phyloP scores from a whole-genome alignment of 2,329 filamentous ascomycete species.

The Sarocladium oryzae region DNA sequence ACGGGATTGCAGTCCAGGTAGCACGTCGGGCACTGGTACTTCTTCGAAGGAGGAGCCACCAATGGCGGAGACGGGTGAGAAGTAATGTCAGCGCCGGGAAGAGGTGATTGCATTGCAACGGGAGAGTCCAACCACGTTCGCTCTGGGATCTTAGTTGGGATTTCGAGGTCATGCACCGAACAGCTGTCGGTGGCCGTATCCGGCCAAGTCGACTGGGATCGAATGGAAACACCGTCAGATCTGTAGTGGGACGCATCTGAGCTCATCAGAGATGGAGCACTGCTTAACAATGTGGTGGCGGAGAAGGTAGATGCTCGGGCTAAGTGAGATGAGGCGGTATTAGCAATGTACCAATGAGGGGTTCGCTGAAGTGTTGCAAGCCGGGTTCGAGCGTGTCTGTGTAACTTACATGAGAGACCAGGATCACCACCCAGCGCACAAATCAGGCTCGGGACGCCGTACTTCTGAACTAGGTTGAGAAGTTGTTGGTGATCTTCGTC shows the following conservation, averaged over 20 bases:
- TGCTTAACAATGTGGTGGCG: slow-evolving; percentile 8
- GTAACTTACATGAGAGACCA: slow-evolving; percentile 25
- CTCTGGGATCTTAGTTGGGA: slow-evolving; percentile 21
- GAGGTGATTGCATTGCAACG: slow-evolving; percentile 28
- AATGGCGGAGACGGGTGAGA: slow-evolving; percentile 31
- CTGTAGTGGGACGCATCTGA: slow-evolving; percentile 9
- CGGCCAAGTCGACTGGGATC: slow-evolving; percentile 12
- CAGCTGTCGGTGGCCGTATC: slow-evolving; percentile 10
- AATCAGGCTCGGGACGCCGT: slow-evolving; percentile 31
- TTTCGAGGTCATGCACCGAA: slow-evolving; percentile 8
- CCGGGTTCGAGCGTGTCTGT: not conserved
- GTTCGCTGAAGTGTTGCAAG: not conserved
- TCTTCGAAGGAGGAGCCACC: slow-evolving; percentile 31
- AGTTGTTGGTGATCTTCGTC: slow-evolving; percentile 34
- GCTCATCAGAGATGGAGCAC: slow-evolving; percentile 9
- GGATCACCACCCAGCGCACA: slow-evolving; percentile 25
- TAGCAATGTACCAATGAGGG: not conserved
- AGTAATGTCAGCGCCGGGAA: slow-evolving; percentile 24
- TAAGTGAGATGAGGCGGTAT: not conserved
- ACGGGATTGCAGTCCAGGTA: slow-evolving; percentile 38
- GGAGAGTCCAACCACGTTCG: slow-evolving; percentile 35
- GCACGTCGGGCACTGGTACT: slow-evolving; percentile 40
- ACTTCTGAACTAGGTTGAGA: slow-evolving; percentile 29
- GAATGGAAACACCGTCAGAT: slow-evolving; percentile 8
- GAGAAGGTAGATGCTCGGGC: slow-evolving; percentile 8